phyloP scores from a whole-genome alignment of 768 basidiomycete genomes.

The Podaxis sp. region DNA sequence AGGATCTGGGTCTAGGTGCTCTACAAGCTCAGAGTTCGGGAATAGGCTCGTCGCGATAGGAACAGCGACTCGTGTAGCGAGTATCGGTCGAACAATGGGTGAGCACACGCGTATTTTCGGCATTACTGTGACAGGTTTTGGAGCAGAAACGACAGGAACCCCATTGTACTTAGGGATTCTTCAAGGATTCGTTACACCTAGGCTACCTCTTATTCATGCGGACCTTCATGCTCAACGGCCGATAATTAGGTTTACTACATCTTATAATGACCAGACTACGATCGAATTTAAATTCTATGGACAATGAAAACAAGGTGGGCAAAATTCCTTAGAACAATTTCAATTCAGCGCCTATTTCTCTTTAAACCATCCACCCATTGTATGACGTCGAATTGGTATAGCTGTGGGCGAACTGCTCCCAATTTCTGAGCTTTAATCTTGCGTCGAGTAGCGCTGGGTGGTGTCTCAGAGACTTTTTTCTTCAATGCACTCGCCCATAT shows the following conservation, averaged over 20 bases:
- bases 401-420: background rate
- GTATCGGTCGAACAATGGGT: background rate
- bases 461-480: background rate
- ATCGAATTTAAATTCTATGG: background rate
- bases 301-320: background rate
- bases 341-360: background rate
- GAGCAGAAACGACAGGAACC: background rate
- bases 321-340: background rate
- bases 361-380: background rate
- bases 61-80: background rate
- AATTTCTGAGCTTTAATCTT: conserved; percentile 8
- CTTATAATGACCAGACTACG: background rate
- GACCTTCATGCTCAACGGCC: too few relatives aligned
- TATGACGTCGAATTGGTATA: background rate
- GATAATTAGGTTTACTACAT: background rate
- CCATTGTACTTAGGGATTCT: background rate
- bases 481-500: conserved; percentile 10
- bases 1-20: too few relatives aligned
- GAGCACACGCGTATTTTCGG: background rate
- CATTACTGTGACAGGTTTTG: background rate
- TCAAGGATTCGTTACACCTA: background rate
- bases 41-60: too few relatives aligned
- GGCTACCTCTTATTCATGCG: too few relatives aligned
- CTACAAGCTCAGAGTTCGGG: too few relatives aligned
- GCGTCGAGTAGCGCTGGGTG: background rate